These are phyloP conservation scores for Ensete glaucum DNA, from an alignment of 176 grass and related monocot species.

Conservation along the genomic window DNA sequence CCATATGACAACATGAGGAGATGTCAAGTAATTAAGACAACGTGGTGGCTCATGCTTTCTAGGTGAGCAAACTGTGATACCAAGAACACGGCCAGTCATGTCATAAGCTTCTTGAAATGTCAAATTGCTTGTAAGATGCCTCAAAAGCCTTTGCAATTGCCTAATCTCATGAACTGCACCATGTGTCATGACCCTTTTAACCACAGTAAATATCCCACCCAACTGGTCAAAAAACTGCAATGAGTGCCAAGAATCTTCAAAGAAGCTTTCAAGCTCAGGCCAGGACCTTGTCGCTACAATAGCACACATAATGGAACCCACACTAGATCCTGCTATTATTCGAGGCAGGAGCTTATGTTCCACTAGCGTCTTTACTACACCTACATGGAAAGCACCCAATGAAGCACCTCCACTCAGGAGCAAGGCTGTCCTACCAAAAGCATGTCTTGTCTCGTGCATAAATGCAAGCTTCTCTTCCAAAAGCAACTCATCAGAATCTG, in stretches of 20 bases:
- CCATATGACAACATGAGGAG: constrained; percentile 93
- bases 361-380: constrained; percentile 75
- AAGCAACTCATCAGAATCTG: constrained; percentile 74
- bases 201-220: constrained; percentile 71
- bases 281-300: constrained; percentile 75
- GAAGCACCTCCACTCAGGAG: constrained; percentile 90
- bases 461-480: constrained; percentile 88
- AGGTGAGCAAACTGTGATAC: constrained; percentile 78
- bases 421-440: constrained; percentile 79
- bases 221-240: constrained; percentile 90
- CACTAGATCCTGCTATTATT: constrained; percentile 84
- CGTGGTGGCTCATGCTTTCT: constrained; percentile 83
- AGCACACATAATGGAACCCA: constrained; percentile 81
- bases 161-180: constrained; percentile 81
- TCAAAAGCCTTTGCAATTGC: constrained; percentile 57
- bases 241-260: constrained; percentile 84
- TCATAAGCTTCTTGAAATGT: constrained; percentile 99
- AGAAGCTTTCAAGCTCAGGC: constrained; percentile 81
- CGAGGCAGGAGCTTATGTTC: constrained; percentile 75
- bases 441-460: constrained; percentile 93
- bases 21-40: constrained; percentile 88
- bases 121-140: constrained; percentile 84
- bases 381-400: constrained; percentile 76
- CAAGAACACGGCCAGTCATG: constrained; percentile 73
- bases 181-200: constrained; percentile 68